A percentile compares a stretch with the other conserved stretches of the same genome.
phyloP scores from a whole-genome alignment of 192 early-diverging fungal genomes.

The Rhizoclosmatium globosum region DNA sequence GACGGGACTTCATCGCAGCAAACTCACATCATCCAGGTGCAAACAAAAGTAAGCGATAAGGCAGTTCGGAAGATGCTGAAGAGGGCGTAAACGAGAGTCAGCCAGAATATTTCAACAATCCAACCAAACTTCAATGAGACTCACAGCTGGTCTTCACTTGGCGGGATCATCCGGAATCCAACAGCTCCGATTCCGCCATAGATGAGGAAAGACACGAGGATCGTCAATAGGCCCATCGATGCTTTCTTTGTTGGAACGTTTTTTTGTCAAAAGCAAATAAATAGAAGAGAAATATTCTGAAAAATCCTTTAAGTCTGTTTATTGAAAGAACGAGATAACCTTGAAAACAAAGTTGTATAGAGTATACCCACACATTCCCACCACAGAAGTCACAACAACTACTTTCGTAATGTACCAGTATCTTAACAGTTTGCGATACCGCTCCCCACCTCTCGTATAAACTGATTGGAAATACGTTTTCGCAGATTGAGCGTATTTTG shows the following conservation, averaged over 20 bases:
- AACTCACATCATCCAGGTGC: conserved; percentile 34
- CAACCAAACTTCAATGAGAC: background rate
- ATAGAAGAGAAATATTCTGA: too few relatives aligned
- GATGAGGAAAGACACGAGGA: conserved; percentile 27
- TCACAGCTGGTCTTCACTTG: conserved; percentile 27
- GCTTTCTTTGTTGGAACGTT: background rate
- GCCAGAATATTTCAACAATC: background rate
- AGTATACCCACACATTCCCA: too few relatives aligned
- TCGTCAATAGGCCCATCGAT: conserved; percentile 14
- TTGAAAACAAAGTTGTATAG: too few relatives aligned
- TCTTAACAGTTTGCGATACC: too few relatives aligned
- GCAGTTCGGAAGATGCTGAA: conserved; percentile 21
- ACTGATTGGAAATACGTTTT: too few relatives aligned
- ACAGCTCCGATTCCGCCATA: conserved; percentile 23
- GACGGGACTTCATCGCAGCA: background rate
- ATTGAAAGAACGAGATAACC: too few relatives aligned
- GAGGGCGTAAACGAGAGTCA: background rate
- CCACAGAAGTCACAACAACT: too few relatives aligned
- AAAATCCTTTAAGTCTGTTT: too few relatives aligned
- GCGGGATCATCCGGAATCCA: conserved; percentile 1
- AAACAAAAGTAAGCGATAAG: conserved; percentile 10
- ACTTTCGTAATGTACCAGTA: too few relatives aligned
- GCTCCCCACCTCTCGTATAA: too few relatives aligned
- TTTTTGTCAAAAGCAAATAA: background rate
- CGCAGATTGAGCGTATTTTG: too few relatives aligned